Base-by-base conservation (phyloP, 2,329 filamentous ascomycete species). In the Penicillium sp. region DNA sequence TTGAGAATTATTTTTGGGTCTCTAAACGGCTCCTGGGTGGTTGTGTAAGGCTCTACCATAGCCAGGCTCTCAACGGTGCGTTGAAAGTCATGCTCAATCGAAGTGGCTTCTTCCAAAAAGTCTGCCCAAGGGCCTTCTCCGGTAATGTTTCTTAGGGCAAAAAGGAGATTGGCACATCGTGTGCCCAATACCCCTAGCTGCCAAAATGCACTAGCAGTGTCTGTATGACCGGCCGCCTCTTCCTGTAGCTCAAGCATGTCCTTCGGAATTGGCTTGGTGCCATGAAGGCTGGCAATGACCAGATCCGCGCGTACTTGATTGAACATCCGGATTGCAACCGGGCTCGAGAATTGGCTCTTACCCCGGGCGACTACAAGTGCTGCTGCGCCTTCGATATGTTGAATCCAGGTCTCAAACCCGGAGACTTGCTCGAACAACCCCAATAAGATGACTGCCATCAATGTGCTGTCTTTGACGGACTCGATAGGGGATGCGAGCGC, bases 391-490 rank as follows among this genome's bases (percentile, higher is more conserved):
- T 65, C 53, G 25, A 72, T 65, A 57, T 72, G 69, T 22, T 62
- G 66, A 11, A 59, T 54, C 69, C 69, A 72, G 0, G 68, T 67
- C 16, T 67, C 53, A 22, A 61, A 64, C 1, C 64, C 56, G 4
- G 69, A 68, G 52, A 69, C 59, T 22, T 70, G 63, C 52, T 72
- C 70, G n/a, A 72, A 72, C 0, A 72, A 58, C 0, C 68, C 69
- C 3, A 72, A 40, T 4, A 67, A 70, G n/a, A 72, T 71, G 0
- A 72, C 65, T 1, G 70, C 66, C 68, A 71, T 71, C 49, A 71
- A 48, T 4, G 64, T 70, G 30, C 68, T 70, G 52, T 72, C 70
- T 51, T 69, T 68, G 26, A 68, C 25, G 0, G 62, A 67, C 25
- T 71, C 69, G 6, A 52, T 42, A 0, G 70, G 69, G 1, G 64